Evolutionary conservation across 2,329 filamentous ascomycete genomes (phyloP).

Genomic region (Stagonosporopsis cucurbitacearum): DNA sequence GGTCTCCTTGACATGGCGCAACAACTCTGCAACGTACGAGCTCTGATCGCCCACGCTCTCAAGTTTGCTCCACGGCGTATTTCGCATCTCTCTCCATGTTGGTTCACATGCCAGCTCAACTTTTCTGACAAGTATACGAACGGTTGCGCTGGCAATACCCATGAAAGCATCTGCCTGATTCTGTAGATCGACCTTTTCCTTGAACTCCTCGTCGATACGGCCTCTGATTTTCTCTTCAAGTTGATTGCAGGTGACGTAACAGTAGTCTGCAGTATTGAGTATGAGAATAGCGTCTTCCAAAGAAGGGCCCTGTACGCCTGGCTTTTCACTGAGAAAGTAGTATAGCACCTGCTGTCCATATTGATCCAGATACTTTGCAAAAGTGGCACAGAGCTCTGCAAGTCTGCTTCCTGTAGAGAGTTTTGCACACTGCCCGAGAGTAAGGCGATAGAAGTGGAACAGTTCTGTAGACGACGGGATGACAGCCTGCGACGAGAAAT

Average conservation of each 20-base stretch:
- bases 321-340: conserved; percentile 68
- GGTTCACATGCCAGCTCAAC: conserved; percentile 84
- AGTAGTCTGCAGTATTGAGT: conserved; percentile 96
- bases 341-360: conserved; percentile 94
- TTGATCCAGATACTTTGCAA: conserved; percentile 92
- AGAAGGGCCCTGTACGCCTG: conserved; percentile 61
- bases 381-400: conserved; percentile 80
- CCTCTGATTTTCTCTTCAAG: conserved; percentile 94
- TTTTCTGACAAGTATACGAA: conserved; percentile 81
- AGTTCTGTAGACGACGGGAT: conserved; percentile 94
- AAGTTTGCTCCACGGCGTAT: conserved; percentile 93
- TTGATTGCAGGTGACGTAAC: conserved; percentile 90
- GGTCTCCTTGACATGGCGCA: conserved; percentile 74
- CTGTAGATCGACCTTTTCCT: conserved; percentile 79
- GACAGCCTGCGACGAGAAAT: conserved; percentile 88
- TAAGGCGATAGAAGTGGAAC: conserved; percentile 95
- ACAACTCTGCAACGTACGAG: conserved; percentile 83
- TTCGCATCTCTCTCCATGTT: conserved; percentile 95
- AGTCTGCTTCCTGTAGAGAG: conserved; percentile 89
- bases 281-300: conserved; percentile 84
- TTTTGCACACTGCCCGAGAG: conserved; percentile 92
- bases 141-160: conserved; percentile 87
- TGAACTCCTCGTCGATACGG: conserved; percentile 81
- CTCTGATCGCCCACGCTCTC: conserved; percentile 94
- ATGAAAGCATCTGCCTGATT: conserved; percentile 95